Conservation (phyloP, 345 rosid genomes). For the Clarkia xantiana region DNA sequence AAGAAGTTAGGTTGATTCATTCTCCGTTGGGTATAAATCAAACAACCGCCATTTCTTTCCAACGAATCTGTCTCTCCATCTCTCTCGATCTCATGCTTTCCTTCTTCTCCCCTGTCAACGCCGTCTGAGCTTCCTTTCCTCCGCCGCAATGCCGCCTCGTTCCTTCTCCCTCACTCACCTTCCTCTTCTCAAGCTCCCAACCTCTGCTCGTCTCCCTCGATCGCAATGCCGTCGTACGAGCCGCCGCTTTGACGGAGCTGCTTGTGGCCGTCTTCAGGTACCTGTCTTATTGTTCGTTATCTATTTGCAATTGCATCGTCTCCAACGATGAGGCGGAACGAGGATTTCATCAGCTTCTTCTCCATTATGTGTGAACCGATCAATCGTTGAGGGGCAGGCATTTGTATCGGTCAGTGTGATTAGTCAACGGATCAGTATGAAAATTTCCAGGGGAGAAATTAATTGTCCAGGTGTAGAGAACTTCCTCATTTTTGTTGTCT, state of each 20-base stretch:
- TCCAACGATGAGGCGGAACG: background rate
- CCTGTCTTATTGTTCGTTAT: background rate
- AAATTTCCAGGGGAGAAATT: too few species aligned
- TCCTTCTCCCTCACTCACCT: conserved; percentile 4
- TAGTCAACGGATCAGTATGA: too few species aligned
- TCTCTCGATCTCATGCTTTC: background rate
- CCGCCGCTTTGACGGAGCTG: conserved; percentile 1
- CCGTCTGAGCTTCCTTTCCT: background rate
- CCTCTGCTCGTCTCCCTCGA: background rate
- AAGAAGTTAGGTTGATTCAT: too few species aligned
- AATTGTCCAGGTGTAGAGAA: too few species aligned
- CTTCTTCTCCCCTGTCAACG: background rate
- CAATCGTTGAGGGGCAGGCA: background rate
- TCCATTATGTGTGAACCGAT: background rate
- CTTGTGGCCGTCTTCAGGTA: background rate
- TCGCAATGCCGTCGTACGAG: background rate
- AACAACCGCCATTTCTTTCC: background rate
- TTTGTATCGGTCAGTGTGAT: too few species aligned
- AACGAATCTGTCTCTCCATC: conserved; percentile 2
- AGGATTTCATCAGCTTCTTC: background rate
- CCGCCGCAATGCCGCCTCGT: conserved; percentile 27
- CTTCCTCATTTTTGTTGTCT: too few species aligned
- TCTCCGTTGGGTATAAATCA: background rate
- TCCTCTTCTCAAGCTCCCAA: conserved; percentile 2
- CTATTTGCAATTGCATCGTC: background rate